These are phyloP conservation scores for Piloderma croceum DNA, from an alignment of 768 basidiomycete genomes.

Conservation along the genomic window DNA sequence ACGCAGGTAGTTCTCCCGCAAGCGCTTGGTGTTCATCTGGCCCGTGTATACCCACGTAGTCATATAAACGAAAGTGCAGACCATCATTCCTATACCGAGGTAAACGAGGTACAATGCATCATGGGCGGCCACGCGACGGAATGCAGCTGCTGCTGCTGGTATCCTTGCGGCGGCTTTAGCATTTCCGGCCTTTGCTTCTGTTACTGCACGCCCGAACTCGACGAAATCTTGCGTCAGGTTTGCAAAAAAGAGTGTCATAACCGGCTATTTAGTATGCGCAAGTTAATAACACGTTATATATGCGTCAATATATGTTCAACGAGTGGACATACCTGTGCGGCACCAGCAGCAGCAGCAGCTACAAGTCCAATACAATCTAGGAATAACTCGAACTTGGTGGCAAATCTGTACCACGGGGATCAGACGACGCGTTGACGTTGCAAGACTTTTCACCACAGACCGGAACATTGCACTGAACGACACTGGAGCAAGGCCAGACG, in stretches of 20 bases:
- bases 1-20: conserved; percentile 77
- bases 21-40: conserved; percentile 78
- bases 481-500: too few relatives aligned
- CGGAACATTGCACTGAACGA: neutral
- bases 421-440: neutral
- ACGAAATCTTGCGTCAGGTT: conserved; percentile 45
- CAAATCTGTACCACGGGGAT: conserved; percentile 43
- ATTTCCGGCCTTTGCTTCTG: conserved; percentile 1
- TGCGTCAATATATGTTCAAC: neutral
- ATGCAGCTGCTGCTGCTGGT: conserved; percentile 23
- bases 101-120: conserved; percentile 41
- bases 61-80: conserved; percentile 46
- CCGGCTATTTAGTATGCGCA: conserved; percentile 25
- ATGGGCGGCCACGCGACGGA: conserved; percentile 31
- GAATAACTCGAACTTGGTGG: conserved; percentile 62
- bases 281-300: neutral
- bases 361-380: conserved; percentile 69
- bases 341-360: conserved; percentile 46
- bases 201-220: conserved; percentile 24
- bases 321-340: conserved; percentile 40
- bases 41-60: conserved; percentile 42
- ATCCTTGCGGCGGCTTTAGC: conserved; percentile 17
- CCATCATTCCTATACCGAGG: conserved; percentile 46
- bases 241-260: conserved; percentile 55
- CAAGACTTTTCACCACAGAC: neutral